A percentile compares a stretch with the other conserved stretches of the same genome.
phyloP scores from a whole-genome alignment of 1,284 basidiomycete genomes.

The Phylloboletellus chloephorus region DNA sequence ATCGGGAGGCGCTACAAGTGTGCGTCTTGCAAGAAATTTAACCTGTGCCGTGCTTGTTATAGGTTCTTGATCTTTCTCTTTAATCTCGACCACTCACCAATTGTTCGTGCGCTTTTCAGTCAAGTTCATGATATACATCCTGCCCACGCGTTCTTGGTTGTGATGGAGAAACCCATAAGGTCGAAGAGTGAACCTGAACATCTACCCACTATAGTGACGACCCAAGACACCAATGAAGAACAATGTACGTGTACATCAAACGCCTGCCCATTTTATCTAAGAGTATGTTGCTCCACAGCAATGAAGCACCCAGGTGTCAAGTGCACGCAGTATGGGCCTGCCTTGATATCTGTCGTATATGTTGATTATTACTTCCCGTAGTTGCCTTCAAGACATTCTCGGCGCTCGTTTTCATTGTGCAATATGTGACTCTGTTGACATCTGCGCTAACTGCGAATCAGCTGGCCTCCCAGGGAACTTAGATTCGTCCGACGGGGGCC shows the following conservation, averaged over 20 bases:
- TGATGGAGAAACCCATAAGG: slow-evolving; percentile 57
- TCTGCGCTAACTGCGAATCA: slow-evolving; percentile 86
- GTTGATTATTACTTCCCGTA: slow-evolving; percentile 30
- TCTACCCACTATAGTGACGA: slow-evolving; percentile 20
- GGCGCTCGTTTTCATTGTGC: slow-evolving; percentile 89
- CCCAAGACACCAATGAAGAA: slow-evolving; percentile 47
- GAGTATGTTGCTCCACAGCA: slow-evolving; percentile 38
- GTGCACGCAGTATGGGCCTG: slow-evolving; percentile 67
- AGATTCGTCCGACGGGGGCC: slow-evolving; percentile 68
- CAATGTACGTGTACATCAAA: slow-evolving; percentile 45
- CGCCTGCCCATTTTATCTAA: slow-evolving; percentile 10
- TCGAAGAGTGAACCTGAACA: slow-evolving; percentile 40
- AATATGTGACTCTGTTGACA: slow-evolving; percentile 76
- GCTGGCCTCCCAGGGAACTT: slow-evolving; percentile 77
- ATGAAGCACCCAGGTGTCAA: slow-evolving; percentile 65
- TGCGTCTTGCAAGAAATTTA: slow-evolving; percentile 72
- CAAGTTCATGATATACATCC: slow-evolving; percentile 88
- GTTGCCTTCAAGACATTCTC: slow-evolving; percentile 83
- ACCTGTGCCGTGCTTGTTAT: slow-evolving; percentile 77
- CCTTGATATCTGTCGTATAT: slow-evolving; percentile 1
- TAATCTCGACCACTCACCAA: slow-evolving; percentile 5
- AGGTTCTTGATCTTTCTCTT: slow-evolving; percentile 39
- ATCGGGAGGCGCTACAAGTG: slow-evolving; percentile 75
- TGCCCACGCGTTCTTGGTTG: slow-evolving; percentile 73
- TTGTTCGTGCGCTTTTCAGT: slow-evolving; percentile 24